phyloP scores from a whole-genome alignment of 371 early-diverging fungal genomes.

The Rhizopus arrhizus region DNA sequence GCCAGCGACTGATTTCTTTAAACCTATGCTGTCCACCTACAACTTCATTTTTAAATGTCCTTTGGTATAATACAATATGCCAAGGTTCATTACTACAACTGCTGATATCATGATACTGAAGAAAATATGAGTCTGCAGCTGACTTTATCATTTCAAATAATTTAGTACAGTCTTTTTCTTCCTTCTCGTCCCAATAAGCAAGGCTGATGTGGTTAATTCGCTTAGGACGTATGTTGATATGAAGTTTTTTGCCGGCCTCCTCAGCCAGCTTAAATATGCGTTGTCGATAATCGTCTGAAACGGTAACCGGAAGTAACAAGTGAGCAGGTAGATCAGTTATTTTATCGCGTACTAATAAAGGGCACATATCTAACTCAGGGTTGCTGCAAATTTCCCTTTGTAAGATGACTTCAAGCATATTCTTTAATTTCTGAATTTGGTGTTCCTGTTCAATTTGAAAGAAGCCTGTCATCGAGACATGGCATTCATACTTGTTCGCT shows the following conservation, averaged over 20 bases:
- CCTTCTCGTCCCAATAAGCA: slow-evolving; percentile 46
- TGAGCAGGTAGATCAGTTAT: slow-evolving; percentile 20
- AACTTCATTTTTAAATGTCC: slow-evolving; percentile 20
- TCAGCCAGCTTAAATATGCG: slow-evolving; percentile 16
- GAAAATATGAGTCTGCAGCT: slow-evolving; percentile 12
- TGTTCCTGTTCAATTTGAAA: slow-evolving; percentile 15
- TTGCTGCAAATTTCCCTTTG: background rate
- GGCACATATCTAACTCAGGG: slow-evolving; percentile 1
- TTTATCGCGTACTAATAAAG: slow-evolving; percentile 10
- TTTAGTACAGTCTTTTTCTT: slow-evolving; percentile 1
- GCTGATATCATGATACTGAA: background rate
- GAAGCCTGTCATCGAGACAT: slow-evolving; percentile 42
- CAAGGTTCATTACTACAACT: slow-evolving; percentile 14
- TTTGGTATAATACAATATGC: slow-evolving; percentile 39
- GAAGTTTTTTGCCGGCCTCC: background rate
- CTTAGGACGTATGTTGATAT: slow-evolving; percentile 29
- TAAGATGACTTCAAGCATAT: slow-evolving; percentile 6
- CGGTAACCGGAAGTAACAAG: slow-evolving; percentile 31
- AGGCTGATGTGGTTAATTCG: slow-evolving; percentile 43
- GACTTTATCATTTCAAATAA: slow-evolving; percentile 27
- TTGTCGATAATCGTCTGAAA: slow-evolving; percentile 13
- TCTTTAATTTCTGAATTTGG: background rate
- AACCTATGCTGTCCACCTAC: slow-evolving; percentile 34
- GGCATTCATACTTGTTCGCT: slow-evolving; percentile 38
- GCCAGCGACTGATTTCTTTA: slow-evolving; percentile 26